phyloP scores from a whole-genome alignment of 495 filamentous ascomycete genomes.

The Polyplosphaeria fusca region DNA sequence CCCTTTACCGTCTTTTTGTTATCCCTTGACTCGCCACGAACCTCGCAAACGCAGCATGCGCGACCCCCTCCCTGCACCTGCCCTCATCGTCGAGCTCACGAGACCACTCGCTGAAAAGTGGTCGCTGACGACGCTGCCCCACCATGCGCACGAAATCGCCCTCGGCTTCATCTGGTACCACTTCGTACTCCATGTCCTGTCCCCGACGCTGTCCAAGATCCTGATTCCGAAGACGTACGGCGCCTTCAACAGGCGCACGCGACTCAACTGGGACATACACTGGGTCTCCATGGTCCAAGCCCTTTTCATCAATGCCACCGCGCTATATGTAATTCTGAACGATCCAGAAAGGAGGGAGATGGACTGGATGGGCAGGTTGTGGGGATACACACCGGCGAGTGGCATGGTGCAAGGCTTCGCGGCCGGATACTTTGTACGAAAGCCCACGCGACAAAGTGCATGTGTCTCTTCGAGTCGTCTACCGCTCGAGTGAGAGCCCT shows the following conservation, averaged over 20 bases:
- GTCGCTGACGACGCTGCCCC: slow-evolving; percentile 15
- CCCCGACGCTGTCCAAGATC: slow-evolving; percentile 12
- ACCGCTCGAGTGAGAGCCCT: too few species aligned
- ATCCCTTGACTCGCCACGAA: neutral
- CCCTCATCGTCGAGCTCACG: slow-evolving; percentile 5
- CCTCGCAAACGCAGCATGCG: slow-evolving; percentile 3
- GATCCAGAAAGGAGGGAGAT: slow-evolving; percentile 14
- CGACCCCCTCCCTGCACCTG: slow-evolving; percentile 20
- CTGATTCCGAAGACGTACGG: slow-evolving; percentile 15
- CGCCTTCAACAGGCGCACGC: slow-evolving; percentile 19
- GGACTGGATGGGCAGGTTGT: slow-evolving; percentile 25
- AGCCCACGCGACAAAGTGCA: too few species aligned
- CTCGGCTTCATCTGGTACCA: slow-evolving; percentile 25
- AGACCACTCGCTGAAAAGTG: slow-evolving; percentile 14
- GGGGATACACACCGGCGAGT: slow-evolving; percentile 22
- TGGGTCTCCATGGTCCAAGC: slow-evolving; percentile 28
- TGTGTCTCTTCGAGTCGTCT: too few species aligned
- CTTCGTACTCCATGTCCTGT: slow-evolving; percentile 16
- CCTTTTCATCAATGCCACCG: slow-evolving; percentile 16
- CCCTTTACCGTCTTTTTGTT: neutral
- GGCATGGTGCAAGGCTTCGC: slow-evolving; percentile 30
- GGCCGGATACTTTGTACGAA: slow-evolving; percentile 29
- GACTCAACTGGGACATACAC: slow-evolving; percentile 31
- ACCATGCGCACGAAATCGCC: slow-evolving; percentile 28
- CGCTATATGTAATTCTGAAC: slow-evolving; percentile 21